A percentile compares a stretch with the other conserved stretches of the same genome.
Conservation (phyloP, 2,329 filamentous ascomycete genomes). For the Chrysoporthe cubensis region DNA sequence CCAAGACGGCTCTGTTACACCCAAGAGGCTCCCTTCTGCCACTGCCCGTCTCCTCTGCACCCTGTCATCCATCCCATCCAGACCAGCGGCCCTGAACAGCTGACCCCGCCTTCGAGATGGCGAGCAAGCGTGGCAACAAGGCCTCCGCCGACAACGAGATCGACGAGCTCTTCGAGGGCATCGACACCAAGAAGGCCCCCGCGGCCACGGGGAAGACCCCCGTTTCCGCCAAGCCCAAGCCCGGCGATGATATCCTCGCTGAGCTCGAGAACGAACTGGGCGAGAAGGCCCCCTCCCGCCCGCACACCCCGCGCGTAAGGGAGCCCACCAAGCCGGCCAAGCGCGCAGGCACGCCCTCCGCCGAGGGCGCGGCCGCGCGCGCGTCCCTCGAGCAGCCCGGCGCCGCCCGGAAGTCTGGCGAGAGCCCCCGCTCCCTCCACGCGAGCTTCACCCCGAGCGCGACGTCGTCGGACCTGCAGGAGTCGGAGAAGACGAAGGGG, state of each 20-base stretch:
- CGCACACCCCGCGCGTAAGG: constrained; percentile 78
- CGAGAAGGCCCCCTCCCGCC: constrained; percentile 72
- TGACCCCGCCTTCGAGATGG: constrained; percentile 47
- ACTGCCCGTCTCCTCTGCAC: background rate
- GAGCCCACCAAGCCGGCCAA: constrained; percentile 57
- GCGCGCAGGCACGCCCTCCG: constrained; percentile 53
- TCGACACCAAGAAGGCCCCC: constrained; percentile 55
- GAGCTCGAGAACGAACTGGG: constrained; percentile 82
- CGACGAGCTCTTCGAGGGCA: constrained; percentile 67
- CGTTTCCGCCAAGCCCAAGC: constrained; percentile 54
- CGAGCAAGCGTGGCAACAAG: constrained; percentile 63
- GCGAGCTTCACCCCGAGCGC: constrained; percentile 72
- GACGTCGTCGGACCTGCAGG: constrained; percentile 64
- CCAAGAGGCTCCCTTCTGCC: background rate
- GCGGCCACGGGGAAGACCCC: constrained; percentile 49
- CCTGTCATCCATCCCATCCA: background rate
- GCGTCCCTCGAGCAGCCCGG: constrained; percentile 67
- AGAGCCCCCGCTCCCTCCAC: constrained; percentile 74
- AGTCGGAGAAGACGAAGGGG: constrained; percentile 55
- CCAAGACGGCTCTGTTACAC: background rate
- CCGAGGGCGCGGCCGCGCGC: constrained; percentile 49
- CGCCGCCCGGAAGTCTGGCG: constrained; percentile 70
- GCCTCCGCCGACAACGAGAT: constrained; percentile 63
- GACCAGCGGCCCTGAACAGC: constrained; percentile 12
- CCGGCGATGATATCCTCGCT: constrained; percentile 75